Evolutionary conservation across 2,329 filamentous ascomycete genomes (phyloP), one percentile per base, ranked within the genome.

Genomic region (Trichoderma sp.): DNA sequence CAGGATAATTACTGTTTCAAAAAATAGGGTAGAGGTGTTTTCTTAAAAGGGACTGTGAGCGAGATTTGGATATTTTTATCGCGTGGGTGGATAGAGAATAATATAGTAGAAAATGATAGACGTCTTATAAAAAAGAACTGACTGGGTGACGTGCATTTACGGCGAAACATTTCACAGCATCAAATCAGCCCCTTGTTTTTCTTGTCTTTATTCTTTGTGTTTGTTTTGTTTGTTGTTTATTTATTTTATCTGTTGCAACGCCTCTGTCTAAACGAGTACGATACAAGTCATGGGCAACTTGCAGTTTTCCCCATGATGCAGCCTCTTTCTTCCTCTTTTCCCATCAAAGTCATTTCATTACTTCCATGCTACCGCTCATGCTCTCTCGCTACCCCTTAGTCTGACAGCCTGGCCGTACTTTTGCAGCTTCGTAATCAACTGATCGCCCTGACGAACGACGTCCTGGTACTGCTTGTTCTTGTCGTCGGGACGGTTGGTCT

Each of bases 381-480:
- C 94, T 78, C 96, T 90, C 87, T 99, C 96, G 80, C 95, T 98
- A 53, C 96, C 96, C 78, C 96, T 90, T 83, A 99, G 86, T 79
- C 96, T 90, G 75, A 99, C 96, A 3, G 96, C 93, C 84, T 99
- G 96, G 58, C 96, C 96, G 82, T 99, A 99, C 87, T 99, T 99
- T 85, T 99, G 96, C 77, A 99, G 86, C 88, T 99, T 99, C 72
- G 96, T 99, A 81, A 99, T 98, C 74, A 99, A 88, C 83, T 97
- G 93, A 82, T 99, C 96, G 36, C 96, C 96, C 81, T 98, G 96
- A 85, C 96, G 96, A 73, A 99, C 94, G 47, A 98, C 94, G 78
- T 99, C 96, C 78, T 95, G 93, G 84, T 99, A 99, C 85, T 99
- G 96, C 88, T 97, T 98, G 88, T 98, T 98, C 91, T 99, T 99